phyloP scores from a whole-genome alignment of 2,329 filamentous ascomycete species.

The Cladosporium sp. region DNA sequence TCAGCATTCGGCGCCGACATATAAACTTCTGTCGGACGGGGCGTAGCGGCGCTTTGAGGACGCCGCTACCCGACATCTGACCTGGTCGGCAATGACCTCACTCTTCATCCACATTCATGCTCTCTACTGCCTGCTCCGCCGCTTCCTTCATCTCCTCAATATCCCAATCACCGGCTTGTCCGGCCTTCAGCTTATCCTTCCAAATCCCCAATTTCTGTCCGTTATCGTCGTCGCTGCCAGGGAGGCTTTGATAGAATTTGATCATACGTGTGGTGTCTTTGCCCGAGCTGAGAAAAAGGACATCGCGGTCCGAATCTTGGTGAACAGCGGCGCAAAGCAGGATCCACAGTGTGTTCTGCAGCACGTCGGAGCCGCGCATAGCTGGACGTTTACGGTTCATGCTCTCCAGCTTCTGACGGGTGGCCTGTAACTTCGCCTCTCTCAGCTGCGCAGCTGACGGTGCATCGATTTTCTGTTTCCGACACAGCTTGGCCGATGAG shows the following conservation, averaged over 20 bases:
- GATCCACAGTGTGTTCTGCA: slow-evolving; percentile 33
- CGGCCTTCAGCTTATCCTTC: slow-evolving; percentile 28
- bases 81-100: too few species aligned
- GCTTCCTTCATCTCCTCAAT: slow-evolving; percentile 25
- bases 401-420: slow-evolving; percentile 20
- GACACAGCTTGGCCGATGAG: slow-evolving; percentile 21
- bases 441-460: slow-evolving; percentile 17
- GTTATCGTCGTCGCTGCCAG: slow-evolving; percentile 20
- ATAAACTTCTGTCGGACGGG: too few species aligned
- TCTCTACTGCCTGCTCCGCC: slow-evolving; percentile 18
- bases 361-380: slow-evolving; percentile 26
- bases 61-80: too few species aligned
- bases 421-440: slow-evolving; percentile 18
- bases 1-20: too few species aligned
- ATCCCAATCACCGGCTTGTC: slow-evolving; percentile 22
- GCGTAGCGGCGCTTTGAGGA: too few species aligned
- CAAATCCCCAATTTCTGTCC: slow-evolving; percentile 23
- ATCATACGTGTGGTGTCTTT: slow-evolving; percentile 35
- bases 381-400: slow-evolving; percentile 21
- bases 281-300: slow-evolving; percentile 30
- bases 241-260: slow-evolving; percentile 14
- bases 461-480: slow-evolving; percentile 24
- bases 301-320: slow-evolving; percentile 15
- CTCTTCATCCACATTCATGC: neutral
- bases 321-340: slow-evolving; percentile 3